phyloP scores from a whole-genome alignment of 1,284 basidiomycete species.

The Uromyces viciae-fabae region DNA sequence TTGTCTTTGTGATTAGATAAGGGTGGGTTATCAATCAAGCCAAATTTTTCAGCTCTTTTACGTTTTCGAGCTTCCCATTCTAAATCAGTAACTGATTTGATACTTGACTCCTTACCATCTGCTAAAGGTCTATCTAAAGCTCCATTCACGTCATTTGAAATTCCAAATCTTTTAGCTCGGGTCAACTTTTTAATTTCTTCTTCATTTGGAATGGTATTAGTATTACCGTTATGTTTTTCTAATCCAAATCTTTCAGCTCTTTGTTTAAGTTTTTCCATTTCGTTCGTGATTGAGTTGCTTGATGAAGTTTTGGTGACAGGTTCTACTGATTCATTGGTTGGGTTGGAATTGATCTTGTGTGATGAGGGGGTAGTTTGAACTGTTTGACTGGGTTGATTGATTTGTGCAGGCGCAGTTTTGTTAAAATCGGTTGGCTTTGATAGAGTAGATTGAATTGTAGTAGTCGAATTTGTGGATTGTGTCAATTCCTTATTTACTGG shows the following conservation, averaged over 20 bases:
- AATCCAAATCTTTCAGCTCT: slow-evolving; percentile 36
- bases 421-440: not conserved
- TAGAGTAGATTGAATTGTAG: not conserved
- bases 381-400: not conserved
- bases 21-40: slow-evolving; percentile 21
- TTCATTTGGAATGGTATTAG: not conserved
- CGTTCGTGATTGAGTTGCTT: not conserved
- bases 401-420: not conserved
- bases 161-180: slow-evolving; percentile 31
- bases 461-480: not conserved
- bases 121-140: slow-evolving; percentile 29
- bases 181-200: slow-evolving; percentile 31
- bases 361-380: not conserved
- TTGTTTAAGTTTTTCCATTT: slow-evolving; percentile 37
- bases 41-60: slow-evolving; percentile 44
- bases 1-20: slow-evolving; percentile 12
- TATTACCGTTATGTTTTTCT: not conserved
- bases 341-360: too few species aligned
- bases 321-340: too few species aligned
- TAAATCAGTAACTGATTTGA: slow-evolving; percentile 3
- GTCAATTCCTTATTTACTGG: slow-evolving; percentile 3
- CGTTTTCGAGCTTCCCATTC: slow-evolving; percentile 43
- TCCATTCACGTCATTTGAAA: not conserved
- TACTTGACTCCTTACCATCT: not conserved
- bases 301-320: not conserved